These are phyloP conservation scores for Escovopsis sp. DNA, from an alignment of 2,329 filamentous ascomycete genomes.

Conservation along the genomic window DNA sequence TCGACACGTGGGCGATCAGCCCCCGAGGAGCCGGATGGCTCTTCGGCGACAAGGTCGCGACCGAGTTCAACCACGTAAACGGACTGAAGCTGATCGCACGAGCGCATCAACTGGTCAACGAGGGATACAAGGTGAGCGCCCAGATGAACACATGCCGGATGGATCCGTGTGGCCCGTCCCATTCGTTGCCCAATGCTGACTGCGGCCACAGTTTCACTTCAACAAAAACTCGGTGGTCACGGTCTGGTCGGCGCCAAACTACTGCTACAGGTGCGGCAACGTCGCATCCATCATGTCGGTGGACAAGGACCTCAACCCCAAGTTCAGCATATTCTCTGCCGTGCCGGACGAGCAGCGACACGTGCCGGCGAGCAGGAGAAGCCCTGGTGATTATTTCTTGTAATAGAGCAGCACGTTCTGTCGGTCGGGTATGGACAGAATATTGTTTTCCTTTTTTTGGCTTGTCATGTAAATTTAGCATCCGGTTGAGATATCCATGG, in stretches of 20 bases:
- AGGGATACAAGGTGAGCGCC: conserved; percentile 74
- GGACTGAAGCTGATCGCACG: conserved; percentile 89
- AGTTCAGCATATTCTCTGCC: conserved; percentile 83
- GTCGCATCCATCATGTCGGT: conserved; percentile 94
- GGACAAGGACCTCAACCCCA: conserved; percentile 68
- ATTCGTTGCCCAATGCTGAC: conserved; percentile 9
- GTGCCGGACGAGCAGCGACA: conserved; percentile 77
- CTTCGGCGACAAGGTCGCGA: conserved; percentile 93
- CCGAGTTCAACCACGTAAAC: conserved; percentile 95
- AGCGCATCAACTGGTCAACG: conserved; percentile 96
- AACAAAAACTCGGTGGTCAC: conserved; percentile 90
- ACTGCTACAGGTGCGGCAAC: conserved; percentile 91
- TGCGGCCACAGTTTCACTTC: conserved; percentile 62
- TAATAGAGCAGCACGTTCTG: conserved; percentile 21
- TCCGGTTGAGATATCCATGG: conserved; percentile 28
- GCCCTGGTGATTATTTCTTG: conserved; percentile 58
- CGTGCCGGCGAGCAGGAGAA: conserved; percentile 56
- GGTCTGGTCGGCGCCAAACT: conserved; percentile 95
- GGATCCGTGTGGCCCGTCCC: neutral
- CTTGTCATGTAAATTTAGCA: conserved; percentile 27
- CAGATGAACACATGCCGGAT: too few relatives aligned
- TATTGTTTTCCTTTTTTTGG: conserved; percentile 3
- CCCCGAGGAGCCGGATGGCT: conserved; percentile 95
- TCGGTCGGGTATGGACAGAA: conserved; percentile 10
- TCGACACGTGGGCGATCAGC: conserved; percentile 91